Evolutionary conservation across 257 asterid species (phyloP), one percentile per base, ranked within the genome.

Genomic region (Fraxinus pennsylvanica): DNA sequence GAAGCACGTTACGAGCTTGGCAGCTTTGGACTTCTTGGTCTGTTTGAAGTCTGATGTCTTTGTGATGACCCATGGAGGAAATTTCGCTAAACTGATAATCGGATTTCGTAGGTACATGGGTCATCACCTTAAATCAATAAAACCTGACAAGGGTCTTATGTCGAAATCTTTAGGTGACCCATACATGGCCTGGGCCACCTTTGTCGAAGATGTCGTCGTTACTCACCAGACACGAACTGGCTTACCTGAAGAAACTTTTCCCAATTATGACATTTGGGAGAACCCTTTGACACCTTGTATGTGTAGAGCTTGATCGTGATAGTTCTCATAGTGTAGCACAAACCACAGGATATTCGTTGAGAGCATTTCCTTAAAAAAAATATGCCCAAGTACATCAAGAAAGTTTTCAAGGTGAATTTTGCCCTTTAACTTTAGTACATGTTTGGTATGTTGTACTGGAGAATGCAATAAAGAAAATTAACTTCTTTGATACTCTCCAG

Each of bases 31-130:
- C 86, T 96, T 96, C 87, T 87, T 96, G 84, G 99, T 96, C 80
- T 96, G 99, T 81, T 82, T 96, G 86, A 96, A 96, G 73, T 96
- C 99, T 6, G 93, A 96, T 73, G 99, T 91, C 43, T 96, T 96
- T 86, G 98, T 96, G 14, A 96, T 96, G 99, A 96, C 98, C 41
- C 99, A 96, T 15, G 99, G 98, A 41, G 98, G 99, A 17, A 96
- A 96, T 88, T 96, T 96, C 29, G 99, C 98, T 0, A 93, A 96
- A 84, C 86, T 96, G 68, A 92, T 96, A 68, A 96, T 93, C 4
- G 99, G 99, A 71, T 73, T 84, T 66, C 90, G 99, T 10, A 86
- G 98, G 72, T 93, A 96, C 89, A 76, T 89, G 89, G 99, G 99
- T 74, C 99, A 96, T 89, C 92, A 74, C 79, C 92, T 35, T 67